Evolutionary conservation across 2,329 filamentous ascomycete species (phyloP).

Genomic region (Nectriaceae sp.): DNA sequence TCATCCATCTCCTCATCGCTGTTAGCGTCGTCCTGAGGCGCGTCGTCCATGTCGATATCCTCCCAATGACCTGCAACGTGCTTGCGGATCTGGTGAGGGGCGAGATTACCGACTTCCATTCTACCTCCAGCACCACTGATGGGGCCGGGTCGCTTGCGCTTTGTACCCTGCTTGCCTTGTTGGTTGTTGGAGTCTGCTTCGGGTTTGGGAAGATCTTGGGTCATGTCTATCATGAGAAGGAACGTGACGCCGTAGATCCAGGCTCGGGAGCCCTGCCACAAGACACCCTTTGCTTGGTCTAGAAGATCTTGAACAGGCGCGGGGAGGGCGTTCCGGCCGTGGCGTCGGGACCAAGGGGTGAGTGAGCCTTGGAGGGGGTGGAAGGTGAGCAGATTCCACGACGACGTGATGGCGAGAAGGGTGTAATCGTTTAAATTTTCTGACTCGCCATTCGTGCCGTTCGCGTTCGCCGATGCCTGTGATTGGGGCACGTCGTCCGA

Average conservation of each 20-base stretch:
- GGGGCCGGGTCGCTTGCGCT: slow-evolving; percentile 54
- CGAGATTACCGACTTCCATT: slow-evolving; percentile 49
- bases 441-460: slow-evolving; percentile 26
- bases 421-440: slow-evolving; percentile 49
- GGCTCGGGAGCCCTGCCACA: slow-evolving; percentile 79
- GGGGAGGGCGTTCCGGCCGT: slow-evolving; percentile 75
- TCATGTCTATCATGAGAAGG: slow-evolving; percentile 89
- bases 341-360: slow-evolving; percentile 83
- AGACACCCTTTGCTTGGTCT: slow-evolving; percentile 78
- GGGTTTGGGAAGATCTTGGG: slow-evolving; percentile 61
- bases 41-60: slow-evolving; percentile 41
- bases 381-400: slow-evolving; percentile 72
- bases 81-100: slow-evolving; percentile 45
- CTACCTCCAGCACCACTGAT: slow-evolving; percentile 55
- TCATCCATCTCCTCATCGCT: slow-evolving; percentile 42
- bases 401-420: slow-evolving; percentile 56
- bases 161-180: slow-evolving; percentile 40
- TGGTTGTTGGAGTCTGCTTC: slow-evolving; percentile 34
- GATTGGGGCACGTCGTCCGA: slow-evolving; percentile 47
- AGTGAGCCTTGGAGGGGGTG: slow-evolving; percentile 75
- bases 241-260: slow-evolving; percentile 89
- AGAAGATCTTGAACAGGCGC: slow-evolving; percentile 71
- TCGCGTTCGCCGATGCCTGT: slow-evolving; percentile 25
- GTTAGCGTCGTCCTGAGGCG: slow-evolving; percentile 36
- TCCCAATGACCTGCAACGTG: slow-evolving; percentile 43